Conservation (phyloP, 139 green algal species). For the Chlamydomonas schloesseri region DNA sequence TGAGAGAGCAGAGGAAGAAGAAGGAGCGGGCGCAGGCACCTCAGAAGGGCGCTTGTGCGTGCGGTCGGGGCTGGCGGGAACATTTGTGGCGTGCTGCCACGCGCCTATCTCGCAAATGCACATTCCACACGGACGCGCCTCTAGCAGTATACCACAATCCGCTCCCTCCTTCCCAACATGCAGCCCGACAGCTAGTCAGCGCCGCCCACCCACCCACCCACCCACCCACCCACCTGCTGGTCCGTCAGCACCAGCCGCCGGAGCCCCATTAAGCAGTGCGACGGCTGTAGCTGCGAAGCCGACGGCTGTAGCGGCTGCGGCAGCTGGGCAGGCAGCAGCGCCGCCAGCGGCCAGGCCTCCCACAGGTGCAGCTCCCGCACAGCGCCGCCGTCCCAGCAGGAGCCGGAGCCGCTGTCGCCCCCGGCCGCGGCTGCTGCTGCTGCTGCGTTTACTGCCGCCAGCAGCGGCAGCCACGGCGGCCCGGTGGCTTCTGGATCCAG, state of each 20-base stretch:
- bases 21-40: too few relatives aligned
- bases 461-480: background rate
- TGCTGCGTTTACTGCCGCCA: background rate
- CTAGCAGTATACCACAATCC: too few relatives aligned
- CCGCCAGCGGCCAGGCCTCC: conserved; percentile 33
- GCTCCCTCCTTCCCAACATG: too few relatives aligned
- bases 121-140: too few relatives aligned
- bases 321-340: background rate
- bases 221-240: conserved; percentile 3
- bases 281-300: background rate
- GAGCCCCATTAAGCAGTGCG: background rate
- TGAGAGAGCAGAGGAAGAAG: too few relatives aligned
- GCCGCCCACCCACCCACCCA: background rate
- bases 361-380: background rate
- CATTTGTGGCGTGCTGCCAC: too few relatives aligned
- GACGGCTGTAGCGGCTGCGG: background rate
- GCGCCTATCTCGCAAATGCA: too few relatives aligned
- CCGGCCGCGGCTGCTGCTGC: too few relatives aligned
- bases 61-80: too few relatives aligned
- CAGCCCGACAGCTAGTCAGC: too few relatives aligned
- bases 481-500: too few relatives aligned
- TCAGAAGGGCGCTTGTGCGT: too few relatives aligned
- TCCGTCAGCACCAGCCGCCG: conserved; percentile 35
- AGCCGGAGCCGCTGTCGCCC: background rate
- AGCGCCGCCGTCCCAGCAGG: background rate